phyloP scores from a whole-genome alignment of 1,139 yeast genomes.

The Debaryomyces sp. region DNA sequence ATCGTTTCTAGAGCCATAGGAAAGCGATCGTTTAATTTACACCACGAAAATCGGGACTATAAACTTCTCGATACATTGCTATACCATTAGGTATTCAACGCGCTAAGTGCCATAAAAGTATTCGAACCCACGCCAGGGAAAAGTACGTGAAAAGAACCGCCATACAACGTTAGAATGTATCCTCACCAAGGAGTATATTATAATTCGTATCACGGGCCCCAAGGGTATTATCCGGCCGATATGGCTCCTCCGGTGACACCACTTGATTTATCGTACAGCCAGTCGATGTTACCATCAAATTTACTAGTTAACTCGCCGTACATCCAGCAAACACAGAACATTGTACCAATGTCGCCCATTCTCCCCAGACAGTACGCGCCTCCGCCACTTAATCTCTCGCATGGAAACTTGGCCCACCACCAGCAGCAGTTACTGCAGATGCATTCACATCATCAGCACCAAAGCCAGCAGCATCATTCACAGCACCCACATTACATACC shows the following conservation, averaged over 20 bases:
- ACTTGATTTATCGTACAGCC: conserved; percentile 55
- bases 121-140: background rate
- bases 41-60: background rate
- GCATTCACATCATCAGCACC: conserved; percentile 7
- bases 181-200: conserved; percentile 11
- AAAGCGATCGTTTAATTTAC: background rate
- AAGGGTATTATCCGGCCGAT: conserved; percentile 5
- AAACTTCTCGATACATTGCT: background rate
- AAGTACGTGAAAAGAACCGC: background rate
- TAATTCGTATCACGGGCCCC: conserved; percentile 2
- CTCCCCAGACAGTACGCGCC: conserved; percentile 12
- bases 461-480: conserved; percentile 7
- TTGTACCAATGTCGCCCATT: conserved; percentile 16
- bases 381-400: conserved; percentile 5
- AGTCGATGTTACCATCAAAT: conserved; percentile 73
- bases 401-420: conserved; percentile 4
- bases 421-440: conserved; percentile 9
- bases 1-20: background rate
- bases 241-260: conserved; percentile 38
- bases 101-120: background rate
- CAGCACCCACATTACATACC: conserved; percentile 17
- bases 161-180: conserved; percentile 4
- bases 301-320: conserved; percentile 69
- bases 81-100: background rate
- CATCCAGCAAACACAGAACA: conserved; percentile 28